These are phyloP conservation scores for Odonthalia washingtoniensis DNA, from an alignment of 31 red algal genomes.

Conservation along the genomic window DNA sequence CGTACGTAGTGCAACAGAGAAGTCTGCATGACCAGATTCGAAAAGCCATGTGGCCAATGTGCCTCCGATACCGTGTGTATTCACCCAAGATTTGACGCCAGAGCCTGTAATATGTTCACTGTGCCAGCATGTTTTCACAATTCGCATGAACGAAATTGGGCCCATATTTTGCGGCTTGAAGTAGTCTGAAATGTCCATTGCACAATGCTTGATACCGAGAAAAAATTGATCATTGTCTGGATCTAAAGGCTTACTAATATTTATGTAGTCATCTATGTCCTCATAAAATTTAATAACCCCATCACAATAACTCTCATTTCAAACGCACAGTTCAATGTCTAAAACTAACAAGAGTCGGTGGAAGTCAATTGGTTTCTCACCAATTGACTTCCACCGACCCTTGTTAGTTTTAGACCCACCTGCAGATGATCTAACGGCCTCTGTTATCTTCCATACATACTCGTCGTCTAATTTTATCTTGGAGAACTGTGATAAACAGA, in stretches of 20 bases:
- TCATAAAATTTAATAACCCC: not conserved
- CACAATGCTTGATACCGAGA: not conserved
- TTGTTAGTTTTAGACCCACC: not conserved
- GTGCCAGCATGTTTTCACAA: not conserved
- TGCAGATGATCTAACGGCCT: not conserved
- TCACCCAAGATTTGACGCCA: not conserved
- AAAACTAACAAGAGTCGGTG: too few relatives aligned
- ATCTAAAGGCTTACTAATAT: not conserved
- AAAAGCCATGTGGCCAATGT: not conserved
- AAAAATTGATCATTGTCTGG: not conserved
- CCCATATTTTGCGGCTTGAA: not conserved
- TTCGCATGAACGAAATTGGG: not conserved
- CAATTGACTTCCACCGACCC: not conserved
- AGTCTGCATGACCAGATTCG: constrained; percentile 2
- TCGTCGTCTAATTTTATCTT: not conserved
- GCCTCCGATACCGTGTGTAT: not conserved
- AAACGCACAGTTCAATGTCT: constrained; percentile 2
- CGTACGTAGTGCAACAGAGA: not conserved
- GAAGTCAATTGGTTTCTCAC: not conserved
- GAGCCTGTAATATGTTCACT: not conserved
- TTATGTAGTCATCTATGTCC: constrained; percentile 2
- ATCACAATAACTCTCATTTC: not conserved
- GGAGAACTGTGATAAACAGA: not conserved
- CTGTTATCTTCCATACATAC: not conserved
- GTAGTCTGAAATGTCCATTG: not conserved